These are phyloP conservation scores for Cercospora janseana DNA, from an alignment of 2,329 filamentous ascomycete species.

Conservation along the genomic window DNA sequence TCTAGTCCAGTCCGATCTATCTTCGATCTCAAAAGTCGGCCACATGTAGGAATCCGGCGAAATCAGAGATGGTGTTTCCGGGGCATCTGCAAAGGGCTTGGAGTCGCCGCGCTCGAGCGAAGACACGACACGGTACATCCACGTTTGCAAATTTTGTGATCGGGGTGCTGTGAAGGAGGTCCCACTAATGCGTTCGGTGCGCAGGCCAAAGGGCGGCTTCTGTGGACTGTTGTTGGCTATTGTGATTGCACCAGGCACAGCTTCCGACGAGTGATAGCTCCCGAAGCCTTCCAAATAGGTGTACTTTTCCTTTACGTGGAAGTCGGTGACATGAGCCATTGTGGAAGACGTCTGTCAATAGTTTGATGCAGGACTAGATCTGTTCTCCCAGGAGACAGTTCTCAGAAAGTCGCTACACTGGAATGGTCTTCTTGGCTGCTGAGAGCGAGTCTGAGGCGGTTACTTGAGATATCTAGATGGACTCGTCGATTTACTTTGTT, in stretches of 20 bases:
- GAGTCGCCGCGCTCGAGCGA: slow-evolving; percentile 19
- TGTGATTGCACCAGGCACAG: slow-evolving; percentile 68
- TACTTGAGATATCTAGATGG: no score
- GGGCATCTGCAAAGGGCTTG: slow-evolving; percentile 5
- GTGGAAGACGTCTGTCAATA: slow-evolving; percentile 19
- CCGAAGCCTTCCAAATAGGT: slow-evolving; percentile 74
- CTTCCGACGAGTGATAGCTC: slow-evolving; percentile 75
- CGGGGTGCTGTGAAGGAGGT: slow-evolving; percentile 58
- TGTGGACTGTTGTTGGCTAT: slow-evolving; percentile 76
- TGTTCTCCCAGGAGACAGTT: no score
- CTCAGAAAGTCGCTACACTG: no score
- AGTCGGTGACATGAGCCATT: slow-evolving; percentile 55
- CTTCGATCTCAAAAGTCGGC: slow-evolving; percentile 34
- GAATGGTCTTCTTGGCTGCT: no score
- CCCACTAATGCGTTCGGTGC: slow-evolving; percentile 65
- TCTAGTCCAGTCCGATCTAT: slow-evolving; percentile 57
- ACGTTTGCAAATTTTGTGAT: slow-evolving; percentile 55
- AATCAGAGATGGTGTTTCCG: slow-evolving; percentile 3
- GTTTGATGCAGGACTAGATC: background rate
- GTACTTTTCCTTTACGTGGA: slow-evolving; percentile 65
- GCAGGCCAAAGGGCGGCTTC: slow-evolving; percentile 71
- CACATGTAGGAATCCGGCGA: slow-evolving; percentile 25
- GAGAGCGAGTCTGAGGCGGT: no score
- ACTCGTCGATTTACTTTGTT: no score
- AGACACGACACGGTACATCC: slow-evolving; percentile 55